Percentiles rank a stretch among this genome's conserved stretches.
phyloP scores from a whole-genome alignment of 208 protist species.

The Crithidia fasciculata region DNA sequence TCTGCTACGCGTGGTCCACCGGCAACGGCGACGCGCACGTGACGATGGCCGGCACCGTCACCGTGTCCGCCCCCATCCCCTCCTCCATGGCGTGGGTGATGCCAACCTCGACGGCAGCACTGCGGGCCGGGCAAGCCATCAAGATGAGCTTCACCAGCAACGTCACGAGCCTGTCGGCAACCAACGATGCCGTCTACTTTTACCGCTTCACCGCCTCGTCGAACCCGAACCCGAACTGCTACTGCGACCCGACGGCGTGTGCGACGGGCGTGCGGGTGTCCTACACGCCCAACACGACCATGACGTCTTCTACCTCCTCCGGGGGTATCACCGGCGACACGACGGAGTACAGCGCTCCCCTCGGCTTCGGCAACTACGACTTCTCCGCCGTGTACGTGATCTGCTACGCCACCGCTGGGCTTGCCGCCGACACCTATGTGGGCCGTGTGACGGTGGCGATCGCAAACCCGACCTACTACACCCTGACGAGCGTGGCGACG shows the following conservation, averaged over 20 bases:
- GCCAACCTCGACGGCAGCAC: conserved; percentile 25
- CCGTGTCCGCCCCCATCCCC: conserved; percentile 47
- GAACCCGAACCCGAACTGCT: conserved; percentile 64
- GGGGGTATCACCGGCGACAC: conserved; percentile 20
- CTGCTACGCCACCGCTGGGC: conserved; percentile 65
- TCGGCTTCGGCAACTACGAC: conserved; percentile 84
- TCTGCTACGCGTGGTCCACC: conserved; percentile 79
- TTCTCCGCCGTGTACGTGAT: conserved; percentile 73
- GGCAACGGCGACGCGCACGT: conserved; percentile 37
- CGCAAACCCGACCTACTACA: conserved; percentile 91
- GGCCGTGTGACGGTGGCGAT: conserved; percentile 63
- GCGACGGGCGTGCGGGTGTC: conserved; percentile 35
- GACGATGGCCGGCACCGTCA: conserved; percentile 62
- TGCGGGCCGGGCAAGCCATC: conserved; percentile 54
- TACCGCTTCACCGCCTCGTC: conserved; percentile 62
- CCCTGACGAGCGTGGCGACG: conserved; percentile 45
- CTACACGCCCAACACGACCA: conserved; percentile 36
- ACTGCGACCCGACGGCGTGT: conserved; percentile 75
- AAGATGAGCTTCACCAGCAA: conserved; percentile 55
- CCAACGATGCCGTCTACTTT: conserved; percentile 74
- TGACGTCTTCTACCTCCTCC: conserved; percentile 32
- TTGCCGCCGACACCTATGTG: conserved; percentile 65
- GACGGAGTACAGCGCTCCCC: conserved; percentile 44
- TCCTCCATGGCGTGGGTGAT: conserved; percentile 37
- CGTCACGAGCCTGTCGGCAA: conserved; percentile 36